A percentile compares a stretch with the other conserved stretches of the same genome.
phyloP scores from a whole-genome alignment of 2,329 filamentous ascomycete species.

The Didymella sp. region DNA sequence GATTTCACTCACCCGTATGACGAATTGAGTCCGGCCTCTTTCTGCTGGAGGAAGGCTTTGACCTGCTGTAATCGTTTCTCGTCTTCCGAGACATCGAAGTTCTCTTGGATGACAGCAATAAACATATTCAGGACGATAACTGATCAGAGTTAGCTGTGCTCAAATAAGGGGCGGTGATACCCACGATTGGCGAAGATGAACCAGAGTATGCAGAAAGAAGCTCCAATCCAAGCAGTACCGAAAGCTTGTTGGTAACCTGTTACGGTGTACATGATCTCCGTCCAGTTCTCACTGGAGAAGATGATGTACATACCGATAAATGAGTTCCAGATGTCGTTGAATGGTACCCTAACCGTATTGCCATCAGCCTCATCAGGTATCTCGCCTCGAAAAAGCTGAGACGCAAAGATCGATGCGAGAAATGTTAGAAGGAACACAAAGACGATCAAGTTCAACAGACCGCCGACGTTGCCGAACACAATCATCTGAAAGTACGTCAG shows the following conservation, averaged over 20 bases:
- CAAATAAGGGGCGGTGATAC: conserved; percentile 11
- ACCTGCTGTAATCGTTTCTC: conserved; percentile 97
- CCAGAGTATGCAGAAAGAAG: conserved; percentile 90
- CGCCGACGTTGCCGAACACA: conserved; percentile 87
- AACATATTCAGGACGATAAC: conserved; percentile 99
- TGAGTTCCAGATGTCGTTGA: conserved; percentile 90
- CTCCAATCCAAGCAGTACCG: conserved; percentile 89
- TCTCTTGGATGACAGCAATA: conserved; percentile 99
- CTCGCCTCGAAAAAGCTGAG: conserved; percentile 89
- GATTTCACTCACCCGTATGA: conserved; percentile 58
- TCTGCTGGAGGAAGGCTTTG: conserved; percentile 89
- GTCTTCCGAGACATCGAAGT: conserved; percentile 98
- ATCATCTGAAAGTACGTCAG: conserved; percentile 57
- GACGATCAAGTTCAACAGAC: conserved; percentile 92
- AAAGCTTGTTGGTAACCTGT: conserved; percentile 70
- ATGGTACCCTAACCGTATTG: conserved; percentile 73
- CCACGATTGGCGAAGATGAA: conserved; percentile 85
- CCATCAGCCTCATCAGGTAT: conserved; percentile 71
- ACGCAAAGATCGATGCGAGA: conserved; percentile 88
- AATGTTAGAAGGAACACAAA: conserved; percentile 98
- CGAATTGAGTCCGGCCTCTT: conserved; percentile 75
- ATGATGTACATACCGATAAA: conserved; percentile 99
- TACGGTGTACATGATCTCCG: conserved; percentile 80
- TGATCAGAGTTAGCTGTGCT: conserved; percentile 24
- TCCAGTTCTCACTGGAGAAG: conserved; percentile 97